Conservation (phyloP, 805 yeast genomes). For the Metschnikowia colocasiae region DNA sequence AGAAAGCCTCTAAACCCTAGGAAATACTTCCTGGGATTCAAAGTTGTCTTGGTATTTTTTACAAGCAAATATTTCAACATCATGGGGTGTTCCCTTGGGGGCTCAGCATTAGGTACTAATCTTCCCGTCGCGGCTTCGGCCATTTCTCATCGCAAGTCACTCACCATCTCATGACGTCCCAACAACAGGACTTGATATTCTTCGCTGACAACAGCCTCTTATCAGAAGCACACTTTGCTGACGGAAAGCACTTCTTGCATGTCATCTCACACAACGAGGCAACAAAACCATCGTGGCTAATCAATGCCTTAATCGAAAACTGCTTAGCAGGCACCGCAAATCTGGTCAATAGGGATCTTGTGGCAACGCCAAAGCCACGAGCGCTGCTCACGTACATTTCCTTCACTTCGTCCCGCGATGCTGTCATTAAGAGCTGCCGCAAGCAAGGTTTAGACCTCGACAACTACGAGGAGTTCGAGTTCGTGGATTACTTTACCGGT, state of each 20-base stretch:
- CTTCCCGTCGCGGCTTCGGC: not conserved
- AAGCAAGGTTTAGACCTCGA: constrained; percentile 38
- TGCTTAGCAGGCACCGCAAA: constrained; percentile 45
- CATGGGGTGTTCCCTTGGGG: not conserved
- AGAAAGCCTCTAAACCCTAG: not conserved
- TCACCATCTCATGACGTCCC: constrained; percentile 23
- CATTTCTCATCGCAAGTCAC: constrained; percentile 1
- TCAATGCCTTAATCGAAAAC: constrained; percentile 52
- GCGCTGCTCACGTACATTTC: constrained; percentile 35
- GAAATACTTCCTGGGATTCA: not conserved
- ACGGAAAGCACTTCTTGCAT: constrained; percentile 19
- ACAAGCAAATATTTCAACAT: not conserved
- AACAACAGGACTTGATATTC: constrained; percentile 56
- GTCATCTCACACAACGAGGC: constrained; percentile 40
- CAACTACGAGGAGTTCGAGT: constrained; percentile 24
- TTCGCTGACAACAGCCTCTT: constrained; percentile 50
- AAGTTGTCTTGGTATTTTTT: not conserved
- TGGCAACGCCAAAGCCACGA: constrained; percentile 14
- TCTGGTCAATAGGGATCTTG: constrained; percentile 34
- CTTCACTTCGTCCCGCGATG: constrained; percentile 32
- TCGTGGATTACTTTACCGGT: constrained; percentile 46
- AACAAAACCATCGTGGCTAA: constrained; percentile 63
- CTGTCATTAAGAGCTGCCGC: constrained; percentile 32
- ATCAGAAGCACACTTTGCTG: constrained; percentile 22
- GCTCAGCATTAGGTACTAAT: not conserved